Percentiles rank a stretch among this genome's conserved stretches.
phyloP scores from a whole-genome alignment of 306 rosid species.

The Hippophae rhamnoides region DNA sequence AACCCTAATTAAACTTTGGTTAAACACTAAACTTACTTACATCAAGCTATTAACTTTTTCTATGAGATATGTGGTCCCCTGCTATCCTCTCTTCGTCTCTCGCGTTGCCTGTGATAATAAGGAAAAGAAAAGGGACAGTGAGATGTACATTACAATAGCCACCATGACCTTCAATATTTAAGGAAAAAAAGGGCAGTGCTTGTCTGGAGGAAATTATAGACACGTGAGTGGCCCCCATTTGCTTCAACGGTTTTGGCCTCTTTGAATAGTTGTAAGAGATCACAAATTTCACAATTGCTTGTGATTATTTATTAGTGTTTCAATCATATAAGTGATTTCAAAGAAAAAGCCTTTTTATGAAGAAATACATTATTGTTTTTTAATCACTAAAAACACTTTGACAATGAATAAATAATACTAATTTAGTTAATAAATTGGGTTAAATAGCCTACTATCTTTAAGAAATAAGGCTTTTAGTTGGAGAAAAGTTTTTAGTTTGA shows the following conservation, averaged over 20 bases:
- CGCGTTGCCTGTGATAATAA: constrained; percentile 21
- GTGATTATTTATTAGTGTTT: no score
- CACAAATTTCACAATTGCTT: no score
- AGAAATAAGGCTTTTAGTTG: no score
- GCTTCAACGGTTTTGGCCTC: constrained; percentile 14
- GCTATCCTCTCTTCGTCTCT: not conserved
- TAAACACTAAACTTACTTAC: not conserved
- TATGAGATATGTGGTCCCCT: constrained; percentile 17
- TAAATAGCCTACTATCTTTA: no score
- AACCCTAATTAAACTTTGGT: not conserved
- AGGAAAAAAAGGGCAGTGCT: constrained; percentile 5
- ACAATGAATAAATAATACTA: no score
- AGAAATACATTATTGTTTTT: not conserved
- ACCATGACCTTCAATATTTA: constrained; percentile 4
- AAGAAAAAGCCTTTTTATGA: not conserved
- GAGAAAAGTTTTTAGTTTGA: no score
- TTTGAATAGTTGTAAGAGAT: not conserved
- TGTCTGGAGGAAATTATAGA: constrained; percentile 25
- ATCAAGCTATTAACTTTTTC: constrained; percentile 3
- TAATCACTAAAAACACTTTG: no score
- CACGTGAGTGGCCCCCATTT: constrained; percentile 31
- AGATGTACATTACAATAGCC: constrained; percentile 9
- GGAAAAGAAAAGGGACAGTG: not conserved
- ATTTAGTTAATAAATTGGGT: no score
- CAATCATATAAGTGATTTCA: no score